These are phyloP conservation scores for Arachnopeziza araneosa DNA, from an alignment of 2,329 filamentous ascomycete species.

Conservation along the genomic window DNA sequence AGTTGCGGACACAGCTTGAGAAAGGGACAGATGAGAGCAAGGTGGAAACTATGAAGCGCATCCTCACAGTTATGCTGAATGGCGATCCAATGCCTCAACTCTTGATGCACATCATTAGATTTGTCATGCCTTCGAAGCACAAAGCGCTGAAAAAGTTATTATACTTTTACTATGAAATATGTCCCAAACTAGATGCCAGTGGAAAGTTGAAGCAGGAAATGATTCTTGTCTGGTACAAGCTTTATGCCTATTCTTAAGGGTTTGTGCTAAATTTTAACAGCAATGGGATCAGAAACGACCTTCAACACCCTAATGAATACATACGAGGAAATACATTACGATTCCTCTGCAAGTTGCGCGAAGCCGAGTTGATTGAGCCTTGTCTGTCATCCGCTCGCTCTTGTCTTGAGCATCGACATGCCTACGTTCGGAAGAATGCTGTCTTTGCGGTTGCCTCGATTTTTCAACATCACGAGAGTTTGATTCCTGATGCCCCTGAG, in stretches of 20 bases:
- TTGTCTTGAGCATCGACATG: conserved; percentile 93
- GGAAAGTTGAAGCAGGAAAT: conserved; percentile 99
- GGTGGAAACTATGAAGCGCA: conserved; percentile 92
- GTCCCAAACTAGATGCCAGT: conserved; percentile 84
- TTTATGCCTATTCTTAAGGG: background rate
- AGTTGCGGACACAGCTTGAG: conserved; percentile 88
- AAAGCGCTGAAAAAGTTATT: conserved; percentile 96
- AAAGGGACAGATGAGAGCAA: conserved; percentile 92
- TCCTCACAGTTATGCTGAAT: conserved; percentile 96
- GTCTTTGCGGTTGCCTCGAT: conserved; percentile 94
- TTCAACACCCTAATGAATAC: conserved; percentile 97
- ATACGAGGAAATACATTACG: conserved; percentile 96
- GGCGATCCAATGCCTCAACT: conserved; percentile 92
- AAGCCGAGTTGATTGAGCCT: conserved; percentile 93
- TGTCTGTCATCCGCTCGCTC: conserved; percentile 85
- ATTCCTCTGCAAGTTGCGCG: conserved; percentile 93
- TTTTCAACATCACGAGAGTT: conserved; percentile 78
- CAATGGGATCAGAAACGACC: conserved; percentile 95
- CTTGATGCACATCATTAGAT: conserved; percentile 99
- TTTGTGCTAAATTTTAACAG: conserved; percentile 40
- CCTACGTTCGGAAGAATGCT: conserved; percentile 96
- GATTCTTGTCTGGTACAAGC: conserved; percentile 89
- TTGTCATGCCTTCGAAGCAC: conserved; percentile 97
- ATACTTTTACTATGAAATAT: conserved; percentile 99
- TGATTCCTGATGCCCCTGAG: conserved; percentile 94